These are phyloP conservation scores for Paecilomyces fulvus DNA, from an alignment of 2,329 filamentous ascomycete genomes.

Conservation along the genomic window DNA sequence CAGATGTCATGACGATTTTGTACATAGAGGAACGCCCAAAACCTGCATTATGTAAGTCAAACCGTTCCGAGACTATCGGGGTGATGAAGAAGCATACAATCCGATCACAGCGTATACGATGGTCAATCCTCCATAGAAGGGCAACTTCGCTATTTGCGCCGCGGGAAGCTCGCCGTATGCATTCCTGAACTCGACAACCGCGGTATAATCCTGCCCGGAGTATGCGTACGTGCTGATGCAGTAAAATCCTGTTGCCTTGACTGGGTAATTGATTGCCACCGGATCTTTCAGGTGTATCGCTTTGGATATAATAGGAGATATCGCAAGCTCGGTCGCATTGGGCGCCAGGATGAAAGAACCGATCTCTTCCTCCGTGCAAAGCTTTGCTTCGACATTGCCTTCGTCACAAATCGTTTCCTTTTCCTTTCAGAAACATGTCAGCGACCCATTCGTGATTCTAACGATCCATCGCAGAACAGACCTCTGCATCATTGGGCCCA, in stretches of 20 bases:
- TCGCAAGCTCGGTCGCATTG: conserved; percentile 64
- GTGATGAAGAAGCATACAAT: conserved; percentile 43
- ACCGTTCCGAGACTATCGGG: not conserved
- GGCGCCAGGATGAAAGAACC: conserved; percentile 75
- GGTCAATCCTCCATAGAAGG: conserved; percentile 91
- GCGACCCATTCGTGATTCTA: conserved; percentile 7
- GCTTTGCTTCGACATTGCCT: conserved; percentile 56
- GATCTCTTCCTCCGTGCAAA: conserved; percentile 68
- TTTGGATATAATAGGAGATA: conserved; percentile 65
- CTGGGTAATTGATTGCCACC: conserved; percentile 64
- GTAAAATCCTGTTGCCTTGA: conserved; percentile 91
- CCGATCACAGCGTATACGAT: conserved; percentile 86
- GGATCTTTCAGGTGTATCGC: conserved; percentile 75
- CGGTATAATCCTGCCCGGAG: conserved; percentile 60
- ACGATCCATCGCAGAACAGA: conserved; percentile 26
- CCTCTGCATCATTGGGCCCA: conserved; percentile 46
- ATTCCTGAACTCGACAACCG: conserved; percentile 85
- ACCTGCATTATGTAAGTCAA: conserved; percentile 39
- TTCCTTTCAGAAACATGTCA: conserved; percentile 32
- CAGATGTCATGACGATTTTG: conserved; percentile 87
- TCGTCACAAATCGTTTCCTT: conserved; percentile 69
- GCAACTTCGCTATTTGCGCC: conserved; percentile 91
- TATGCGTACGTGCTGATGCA: conserved; percentile 76
- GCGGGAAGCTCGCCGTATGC: conserved; percentile 93
- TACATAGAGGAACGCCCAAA: conserved; percentile 93